These are phyloP conservation scores for Neurospora sp. DNA, from an alignment of 495 filamentous ascomycete genomes.

Conservation along the genomic window DNA sequence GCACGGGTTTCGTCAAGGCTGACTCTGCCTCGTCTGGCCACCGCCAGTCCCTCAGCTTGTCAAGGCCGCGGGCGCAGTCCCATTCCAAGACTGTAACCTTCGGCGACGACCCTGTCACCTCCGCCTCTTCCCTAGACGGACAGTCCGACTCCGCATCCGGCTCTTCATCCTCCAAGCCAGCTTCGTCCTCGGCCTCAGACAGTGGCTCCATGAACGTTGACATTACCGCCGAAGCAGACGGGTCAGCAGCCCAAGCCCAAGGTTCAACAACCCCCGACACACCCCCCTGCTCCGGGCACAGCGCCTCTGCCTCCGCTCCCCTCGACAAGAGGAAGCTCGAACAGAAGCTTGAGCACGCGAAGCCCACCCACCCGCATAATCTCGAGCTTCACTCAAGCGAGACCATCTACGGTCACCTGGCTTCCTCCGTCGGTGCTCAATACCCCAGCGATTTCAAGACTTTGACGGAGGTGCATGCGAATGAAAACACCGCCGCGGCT, in stretches of 20 bases:
- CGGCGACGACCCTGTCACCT: not conserved
- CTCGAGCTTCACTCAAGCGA: not conserved
- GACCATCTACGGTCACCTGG: slow-evolving; percentile 12
- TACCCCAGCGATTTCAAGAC: slow-evolving; percentile 33
- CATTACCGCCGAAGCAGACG: not conserved
- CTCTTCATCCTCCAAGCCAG: slow-evolving; percentile 1
- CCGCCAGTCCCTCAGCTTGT: not conserved
- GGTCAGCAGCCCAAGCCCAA: not conserved
- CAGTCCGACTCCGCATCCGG: slow-evolving; percentile 7
- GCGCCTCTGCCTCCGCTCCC: not conserved
- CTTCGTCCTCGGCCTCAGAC: slow-evolving; percentile 14
- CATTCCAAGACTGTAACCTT: not conserved
- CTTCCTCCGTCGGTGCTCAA: slow-evolving; percentile 13
- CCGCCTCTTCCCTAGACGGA: not conserved
- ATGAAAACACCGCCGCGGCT: slow-evolving; percentile 21
- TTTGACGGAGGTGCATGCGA: slow-evolving; percentile 23
- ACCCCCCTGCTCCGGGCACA: slow-evolving; percentile 3
- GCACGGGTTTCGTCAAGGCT: slow-evolving; percentile 27
- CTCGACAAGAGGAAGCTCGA: not conserved
- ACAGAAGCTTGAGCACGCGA: slow-evolving; percentile 5
- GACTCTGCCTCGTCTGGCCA: slow-evolving; percentile 16
- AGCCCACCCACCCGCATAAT: slow-evolving; percentile 1
- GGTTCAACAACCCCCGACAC: slow-evolving; percentile 5
- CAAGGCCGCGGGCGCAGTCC: slow-evolving; percentile 10
- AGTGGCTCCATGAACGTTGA: not conserved